These are phyloP conservation scores for Stentor roeselii DNA, from an alignment of 73 alveolate genomes.

Conservation along the genomic window DNA sequence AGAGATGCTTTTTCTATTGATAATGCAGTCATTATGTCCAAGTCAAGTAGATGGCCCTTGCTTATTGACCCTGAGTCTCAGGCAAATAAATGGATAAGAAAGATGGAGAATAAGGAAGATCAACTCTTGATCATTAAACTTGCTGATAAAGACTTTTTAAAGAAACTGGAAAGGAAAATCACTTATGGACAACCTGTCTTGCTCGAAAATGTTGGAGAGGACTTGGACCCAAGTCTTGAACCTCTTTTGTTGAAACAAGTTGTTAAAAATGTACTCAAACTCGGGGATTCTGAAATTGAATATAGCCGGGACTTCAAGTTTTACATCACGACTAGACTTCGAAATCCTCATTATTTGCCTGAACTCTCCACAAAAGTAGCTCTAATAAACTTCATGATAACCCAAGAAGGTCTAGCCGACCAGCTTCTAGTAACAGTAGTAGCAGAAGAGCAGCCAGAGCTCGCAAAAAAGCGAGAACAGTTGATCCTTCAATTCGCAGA, in stretches of 20 bases:
- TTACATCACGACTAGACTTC: slow-evolving; percentile 80
- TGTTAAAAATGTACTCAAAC: slow-evolving; percentile 87
- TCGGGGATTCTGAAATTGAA: slow-evolving; percentile 90
- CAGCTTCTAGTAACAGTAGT: slow-evolving; percentile 96
- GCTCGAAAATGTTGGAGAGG: slow-evolving; percentile 83
- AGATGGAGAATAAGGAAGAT: slow-evolving; percentile 67
- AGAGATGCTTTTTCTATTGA: slow-evolving; percentile 95
- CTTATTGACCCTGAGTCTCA: slow-evolving; percentile 95
- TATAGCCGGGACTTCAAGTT: slow-evolving; percentile 86
- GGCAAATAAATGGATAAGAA: slow-evolving; percentile 77
- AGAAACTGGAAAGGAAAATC: slow-evolving; percentile 46
- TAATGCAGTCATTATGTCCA: slow-evolving; percentile 92
- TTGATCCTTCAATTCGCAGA: slow-evolving; percentile 92
- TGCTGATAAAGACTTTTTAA: slow-evolving; percentile 78
- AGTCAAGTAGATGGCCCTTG: slow-evolving; percentile 97
- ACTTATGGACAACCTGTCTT: slow-evolving; percentile 84
- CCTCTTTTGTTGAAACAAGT: slow-evolving; percentile 92
- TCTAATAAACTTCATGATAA: slow-evolving; percentile 78
- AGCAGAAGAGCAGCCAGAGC: slow-evolving; percentile 97
- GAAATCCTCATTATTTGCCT: slow-evolving; percentile 90
- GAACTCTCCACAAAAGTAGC: slow-evolving; percentile 84
- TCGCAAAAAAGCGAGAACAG: slow-evolving; percentile 96
- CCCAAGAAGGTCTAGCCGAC: slow-evolving; percentile 88
- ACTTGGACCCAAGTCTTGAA: slow-evolving; percentile 87
- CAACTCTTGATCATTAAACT: slow-evolving; percentile 50